Evolutionary conservation across 2,329 filamentous ascomycete species (phyloP), one percentile per base, ranked within the genome.

Genomic region (Ophiocordyceps camponoti-floridani): DNA sequence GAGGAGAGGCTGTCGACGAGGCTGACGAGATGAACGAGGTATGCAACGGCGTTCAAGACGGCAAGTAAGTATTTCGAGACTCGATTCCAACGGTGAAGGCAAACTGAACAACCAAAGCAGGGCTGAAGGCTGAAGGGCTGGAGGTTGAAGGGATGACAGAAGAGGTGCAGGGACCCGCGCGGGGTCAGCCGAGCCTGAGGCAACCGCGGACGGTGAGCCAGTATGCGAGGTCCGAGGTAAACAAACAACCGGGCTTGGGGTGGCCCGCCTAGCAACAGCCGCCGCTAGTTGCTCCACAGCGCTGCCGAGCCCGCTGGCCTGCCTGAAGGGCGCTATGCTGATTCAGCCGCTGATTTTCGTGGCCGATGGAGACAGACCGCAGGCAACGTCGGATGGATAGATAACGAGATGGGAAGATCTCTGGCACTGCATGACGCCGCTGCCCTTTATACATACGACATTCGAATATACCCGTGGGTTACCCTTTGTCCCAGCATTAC

Each of bases 171-270:
- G 35, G 35, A 37, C 35, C 35, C 35, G 35, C 35, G 35, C 35
- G 35, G 14, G 35, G 35, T 37, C 35, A 14, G 14, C 35, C 35
- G 35, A 37, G 28, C 28, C 28, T 30, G 28, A 30, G 28, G 28
- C 28, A 30, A 30, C 28, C 28, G 28, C 14, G 9, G 7, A 9
- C 16, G 7, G 7, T 33, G 9, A 9, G 35, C 14, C 5, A 9
- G 23, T 23, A 1, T 37, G 14, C 7, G 35, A 37, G 35, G 35
- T 37, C 5, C 35, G 35, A 37, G 43, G 56, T 59, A 59, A 59
- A 59, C 56, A 59, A 59, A 59, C 57, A 57, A 53, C 57, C 57
- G 47, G 23, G 23, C 23, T 23, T 23, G 23, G 23, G 23, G 23
- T 23, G 23, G 23, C 23, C 23, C 23, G 51, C 57, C 53, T 51